A percentile compares a stretch with the other conserved stretches of the same genome.
Conservation (phyloP, 2,329 filamentous ascomycete species). For the Cercospora beticola region DNA sequence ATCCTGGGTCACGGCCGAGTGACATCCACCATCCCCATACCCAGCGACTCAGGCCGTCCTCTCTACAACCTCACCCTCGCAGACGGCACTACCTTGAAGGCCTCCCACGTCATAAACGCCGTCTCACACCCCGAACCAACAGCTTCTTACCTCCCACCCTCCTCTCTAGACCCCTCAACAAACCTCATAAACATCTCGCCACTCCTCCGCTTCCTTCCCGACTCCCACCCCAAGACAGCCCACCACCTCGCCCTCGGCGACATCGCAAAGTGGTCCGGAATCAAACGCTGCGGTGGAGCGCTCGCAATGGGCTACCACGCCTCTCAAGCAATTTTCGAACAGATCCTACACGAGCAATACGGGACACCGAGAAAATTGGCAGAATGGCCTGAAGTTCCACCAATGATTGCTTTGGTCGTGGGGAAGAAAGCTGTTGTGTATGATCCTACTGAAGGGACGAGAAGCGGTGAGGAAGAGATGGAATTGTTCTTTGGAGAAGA, state of each 20-base stretch:
- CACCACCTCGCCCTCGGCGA: conserved; percentile 71
- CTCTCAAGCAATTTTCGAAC: conserved; percentile 66
- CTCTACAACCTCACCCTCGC: conserved; percentile 56
- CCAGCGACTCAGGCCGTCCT: conserved; percentile 25
- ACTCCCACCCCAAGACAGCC: conserved; percentile 54
- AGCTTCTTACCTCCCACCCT: conserved; percentile 60
- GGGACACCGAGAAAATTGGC: conserved; percentile 7
- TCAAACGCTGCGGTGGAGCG: conserved; percentile 75
- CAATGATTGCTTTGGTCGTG: conserved; percentile 20
- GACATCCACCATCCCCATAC: conserved; percentile 46
- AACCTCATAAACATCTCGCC: conserved; percentile 65
- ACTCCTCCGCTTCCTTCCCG: conserved; percentile 56
- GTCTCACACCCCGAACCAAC: conserved; percentile 64
- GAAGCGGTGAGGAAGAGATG: conserved; percentile 18
- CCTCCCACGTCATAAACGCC: conserved; percentile 68
- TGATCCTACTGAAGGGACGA: conserved; percentile 10
- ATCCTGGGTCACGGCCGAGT: conserved; percentile 60
- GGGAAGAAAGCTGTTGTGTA: conserved; percentile 21
- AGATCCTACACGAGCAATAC: conserved; percentile 50
- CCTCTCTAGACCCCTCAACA: conserved; percentile 57
- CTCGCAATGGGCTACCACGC: conserved; percentile 70
- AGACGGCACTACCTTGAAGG: conserved; percentile 59
- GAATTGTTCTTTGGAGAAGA: conserved; percentile 19
- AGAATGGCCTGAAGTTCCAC: conserved; percentile 13
- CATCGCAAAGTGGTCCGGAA: conserved; percentile 68